A percentile compares a stretch with the other conserved stretches of the same genome.
Evolutionary conservation across 2,329 filamentous ascomycete genomes (phyloP).

Genomic region (Sphaerostilbella broomeana): DNA sequence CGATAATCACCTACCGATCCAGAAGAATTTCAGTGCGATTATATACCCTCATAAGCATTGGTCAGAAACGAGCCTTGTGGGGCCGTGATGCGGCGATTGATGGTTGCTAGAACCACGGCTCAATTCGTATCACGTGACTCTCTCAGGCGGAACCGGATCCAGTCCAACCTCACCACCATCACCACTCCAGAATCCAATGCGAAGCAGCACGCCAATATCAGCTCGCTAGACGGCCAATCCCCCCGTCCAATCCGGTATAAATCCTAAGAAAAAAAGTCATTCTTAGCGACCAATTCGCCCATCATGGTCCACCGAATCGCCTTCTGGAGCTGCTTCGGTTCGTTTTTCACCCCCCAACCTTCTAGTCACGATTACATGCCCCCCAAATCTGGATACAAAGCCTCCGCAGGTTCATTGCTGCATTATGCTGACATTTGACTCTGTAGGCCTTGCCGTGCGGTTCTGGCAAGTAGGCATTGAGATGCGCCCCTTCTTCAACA

Average conservation of each 20-base stretch:
- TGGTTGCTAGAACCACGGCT: too few relatives aligned
- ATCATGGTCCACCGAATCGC: conserved; percentile 60
- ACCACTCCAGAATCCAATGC: conserved; percentile 19
- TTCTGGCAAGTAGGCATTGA: conserved; percentile 98
- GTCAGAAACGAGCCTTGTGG: too few relatives aligned
- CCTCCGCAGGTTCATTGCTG: too few relatives aligned
- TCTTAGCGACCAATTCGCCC: conserved; percentile 21
- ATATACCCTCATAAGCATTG: too few relatives aligned
- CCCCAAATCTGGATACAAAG: too few relatives aligned
- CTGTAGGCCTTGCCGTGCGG: conserved; percentile 79
- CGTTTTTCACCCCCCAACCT: conserved; percentile 26
- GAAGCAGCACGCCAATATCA: conserved; percentile 17
- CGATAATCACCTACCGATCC: too few relatives aligned
- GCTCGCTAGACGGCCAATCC: conserved; percentile 16
- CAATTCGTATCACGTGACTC: too few relatives aligned
- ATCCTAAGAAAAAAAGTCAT: conserved; percentile 10
- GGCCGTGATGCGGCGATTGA: too few relatives aligned
- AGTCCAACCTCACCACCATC: conserved; percentile 22
- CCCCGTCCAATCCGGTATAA: conserved; percentile 16
- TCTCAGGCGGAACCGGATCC: too few relatives aligned
- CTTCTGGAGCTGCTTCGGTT: conserved; percentile 92
- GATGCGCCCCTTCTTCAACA: conserved; percentile 91
- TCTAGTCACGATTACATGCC: too few relatives aligned
- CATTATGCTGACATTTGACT: too few relatives aligned
- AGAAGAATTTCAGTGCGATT: too few relatives aligned